phyloP scores from a whole-genome alignment of 192 early-diverging fungal species.

The Coemansia sp. region DNA sequence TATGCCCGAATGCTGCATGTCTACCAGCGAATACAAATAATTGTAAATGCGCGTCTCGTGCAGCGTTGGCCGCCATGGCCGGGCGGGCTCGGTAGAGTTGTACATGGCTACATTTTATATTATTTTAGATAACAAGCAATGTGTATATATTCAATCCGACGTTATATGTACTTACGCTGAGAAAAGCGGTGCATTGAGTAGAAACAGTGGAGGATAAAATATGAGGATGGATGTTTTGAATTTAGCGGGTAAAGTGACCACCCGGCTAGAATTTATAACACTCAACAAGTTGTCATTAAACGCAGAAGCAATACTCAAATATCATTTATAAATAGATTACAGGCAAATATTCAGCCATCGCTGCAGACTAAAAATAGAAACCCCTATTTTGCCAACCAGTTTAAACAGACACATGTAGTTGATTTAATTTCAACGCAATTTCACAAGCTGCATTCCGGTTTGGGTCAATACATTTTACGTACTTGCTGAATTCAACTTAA shows the following conservation, averaged over 20 bases:
- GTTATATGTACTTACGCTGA: conserved; percentile 3
- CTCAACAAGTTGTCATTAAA: conserved; percentile 1
- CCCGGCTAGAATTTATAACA: background rate
- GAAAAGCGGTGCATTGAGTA: background rate
- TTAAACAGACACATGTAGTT: no score
- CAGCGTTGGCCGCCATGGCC: conserved; percentile 38
- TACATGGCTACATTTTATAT: background rate
- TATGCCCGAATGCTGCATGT: conserved; percentile 9
- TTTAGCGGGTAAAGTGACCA: background rate
- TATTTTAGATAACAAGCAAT: background rate
- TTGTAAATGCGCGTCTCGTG: conserved; percentile 31
- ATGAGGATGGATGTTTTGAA: background rate
- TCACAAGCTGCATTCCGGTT: no score
- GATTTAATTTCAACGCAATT: no score
- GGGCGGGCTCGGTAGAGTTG: conserved; percentile 1
- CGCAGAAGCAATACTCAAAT: background rate
- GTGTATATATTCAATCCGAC: background rate
- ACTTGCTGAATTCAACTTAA: no score
- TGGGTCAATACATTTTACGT: no score
- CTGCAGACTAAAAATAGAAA: conserved; percentile 8
- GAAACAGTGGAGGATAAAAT: background rate
- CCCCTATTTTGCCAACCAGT: no score
- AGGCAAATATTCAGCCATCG: background rate
- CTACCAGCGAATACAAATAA: conserved; percentile 15
- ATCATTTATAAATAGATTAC: background rate